Evolutionary conservation across 129 eudicot genomes (phyloP), one percentile per base, ranked within the genome.

Genomic region (Flaveria sonorensis): DNA sequence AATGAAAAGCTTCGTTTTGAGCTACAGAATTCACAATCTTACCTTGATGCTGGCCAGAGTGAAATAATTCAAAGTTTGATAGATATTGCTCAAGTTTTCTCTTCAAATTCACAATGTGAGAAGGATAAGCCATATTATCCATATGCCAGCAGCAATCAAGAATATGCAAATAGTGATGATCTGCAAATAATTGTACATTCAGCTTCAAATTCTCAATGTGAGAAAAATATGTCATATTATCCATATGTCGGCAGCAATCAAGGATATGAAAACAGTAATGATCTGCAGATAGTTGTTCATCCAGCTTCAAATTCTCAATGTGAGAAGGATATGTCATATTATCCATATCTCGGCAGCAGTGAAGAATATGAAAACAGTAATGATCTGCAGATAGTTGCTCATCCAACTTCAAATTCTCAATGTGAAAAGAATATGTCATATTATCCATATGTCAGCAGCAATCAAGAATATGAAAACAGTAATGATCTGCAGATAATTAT

Each of bases 1-100:
- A 88, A 85, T 50, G 89, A 90, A 81, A 93, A 90, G 77, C 98
- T 90, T 71, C 91, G 85, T 26, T 7, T 85, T 43, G 98, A 93
- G 79, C 85, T 93, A 69, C 96, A 93, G 77, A 80, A 85, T 16
- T 93, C 98, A 12, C 96, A 93, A 81, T 78, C 92, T 40, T 73
- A 85, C 79, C 79, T 83, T 53, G 97, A 93, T 84, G 85, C 86
- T 7, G 39, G 72, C 81, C 96, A 93, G 68, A 86, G 95, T 71
- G 95, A 93, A 84, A 87, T 93, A 60, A 88, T 90, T 63, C 90
- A 90, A 70, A 88, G 83, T 61, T 83, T 93, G 57, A 85, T 90
- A 63, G n/a, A 88, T 48, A 89, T 93, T 63, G 81, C 92, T 6
- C 89, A 93, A 67, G 77, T 87, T 53, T 89, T 87, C 51, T 87